Base-by-base conservation (phyloP, 2,329 filamentous ascomycete species). In the Aspergillus terreus region DNA sequence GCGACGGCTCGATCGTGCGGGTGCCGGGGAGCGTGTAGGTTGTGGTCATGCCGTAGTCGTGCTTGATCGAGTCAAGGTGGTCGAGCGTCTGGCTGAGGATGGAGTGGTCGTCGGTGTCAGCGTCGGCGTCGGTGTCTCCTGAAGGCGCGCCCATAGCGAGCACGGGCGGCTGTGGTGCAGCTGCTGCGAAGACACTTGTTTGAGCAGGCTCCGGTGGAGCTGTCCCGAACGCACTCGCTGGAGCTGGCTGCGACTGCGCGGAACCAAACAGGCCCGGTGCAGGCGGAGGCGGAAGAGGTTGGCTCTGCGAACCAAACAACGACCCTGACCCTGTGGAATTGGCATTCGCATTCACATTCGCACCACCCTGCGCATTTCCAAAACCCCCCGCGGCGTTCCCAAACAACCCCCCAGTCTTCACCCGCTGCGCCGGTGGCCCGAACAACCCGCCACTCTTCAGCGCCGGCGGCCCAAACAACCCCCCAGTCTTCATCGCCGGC, bases 41-140 rank as follows among this genome's bases (percentile, higher is more conserved):
- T 5, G 72, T 70, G 10, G 71, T 74, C 15, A 74, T 58, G n/a
- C 72, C 72, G 49, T 68, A 65, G 48, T 73, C 66, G 57, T 73
- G 68, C 53, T 69, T 71, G 33, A 63, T 46, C 7, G 71, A 67
- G 51, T 72, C 69, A 51, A 69, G 67, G 52, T 61, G 50, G 35
- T 62, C 41, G 19, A 59, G 44, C 12, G 32, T 23, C 23, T 23
- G 14, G 44, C 36, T 3, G 58, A 44, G 2, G 21, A 21, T 27
- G 32, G 33, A n/a, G 17, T 7, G 27, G 25, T 44, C 30, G 9
- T 25, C 19, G 19, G 19, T 3, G 19, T 19, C 19, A 3, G 19
- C 4, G 19, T 19, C 19, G 19, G 19, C 19, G 33, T 35, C 33
- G 33, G 33, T 2, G 33, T 35, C n/a, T 35, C 23, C 23, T 6